A percentile compares a stretch with the other conserved stretches of the same genome.
phyloP scores from a whole-genome alignment of 2,329 filamentous ascomycete species.

The Zasmidium cellare region DNA sequence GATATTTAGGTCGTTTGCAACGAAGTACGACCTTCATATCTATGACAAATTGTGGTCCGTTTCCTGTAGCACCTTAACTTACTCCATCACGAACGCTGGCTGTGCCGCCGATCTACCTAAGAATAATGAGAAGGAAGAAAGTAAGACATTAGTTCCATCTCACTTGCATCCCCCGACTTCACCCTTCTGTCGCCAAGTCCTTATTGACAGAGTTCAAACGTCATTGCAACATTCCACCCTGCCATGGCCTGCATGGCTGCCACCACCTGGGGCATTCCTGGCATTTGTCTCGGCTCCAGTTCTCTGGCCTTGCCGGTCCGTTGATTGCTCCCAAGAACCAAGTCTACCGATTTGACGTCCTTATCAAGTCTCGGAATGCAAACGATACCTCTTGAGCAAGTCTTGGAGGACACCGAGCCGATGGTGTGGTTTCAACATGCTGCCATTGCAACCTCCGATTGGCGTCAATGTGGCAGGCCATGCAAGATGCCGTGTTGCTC shows the following conservation, averaged over 20 bases:
- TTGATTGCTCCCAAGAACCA: neutral
- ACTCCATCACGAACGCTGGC: neutral
- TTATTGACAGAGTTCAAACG: neutral
- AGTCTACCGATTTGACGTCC: neutral
- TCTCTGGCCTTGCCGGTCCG: neutral
- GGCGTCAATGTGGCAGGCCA: neutral
- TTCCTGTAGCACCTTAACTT: neutral
- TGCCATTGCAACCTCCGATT: neutral
- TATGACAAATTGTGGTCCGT: neutral
- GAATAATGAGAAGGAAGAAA: neutral
- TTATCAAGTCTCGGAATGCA: constrained; percentile 5
- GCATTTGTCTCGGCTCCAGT: neutral
- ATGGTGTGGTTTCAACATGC: neutral
- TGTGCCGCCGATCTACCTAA: neutral
- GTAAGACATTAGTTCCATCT: neutral
- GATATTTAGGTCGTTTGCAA: neutral
- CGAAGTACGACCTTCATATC: constrained; percentile 1
- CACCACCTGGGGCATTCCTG: neutral
- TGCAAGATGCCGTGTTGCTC: constrained; percentile 4
- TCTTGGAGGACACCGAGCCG: neutral
- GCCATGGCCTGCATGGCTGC: neutral
- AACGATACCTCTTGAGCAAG: neutral
- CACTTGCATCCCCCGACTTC: neutral
- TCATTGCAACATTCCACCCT: neutral
- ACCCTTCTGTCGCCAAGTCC: neutral